Percentiles rank a stretch among this genome's conserved stretches.
Evolutionary conservation across 2,329 filamentous ascomycete species (phyloP).

Genomic region (Phyllosticta citriasiana): DNA sequence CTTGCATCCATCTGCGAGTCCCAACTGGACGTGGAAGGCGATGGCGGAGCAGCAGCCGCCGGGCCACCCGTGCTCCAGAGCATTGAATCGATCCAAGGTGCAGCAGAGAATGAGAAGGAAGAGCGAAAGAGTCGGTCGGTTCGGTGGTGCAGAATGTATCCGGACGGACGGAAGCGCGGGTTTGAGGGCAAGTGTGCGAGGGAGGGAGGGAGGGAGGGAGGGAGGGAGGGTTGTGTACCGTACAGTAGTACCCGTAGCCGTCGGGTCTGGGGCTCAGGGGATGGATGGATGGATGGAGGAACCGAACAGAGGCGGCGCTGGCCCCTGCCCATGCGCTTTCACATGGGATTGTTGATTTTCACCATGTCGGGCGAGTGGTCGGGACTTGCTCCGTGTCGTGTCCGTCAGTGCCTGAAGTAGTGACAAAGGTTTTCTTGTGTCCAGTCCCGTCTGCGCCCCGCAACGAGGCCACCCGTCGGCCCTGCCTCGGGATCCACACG

Average conservation of each 20-base stretch:
- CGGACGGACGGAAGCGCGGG: background rate
- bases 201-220: background rate
- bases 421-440: too few relatives aligned
- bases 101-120: background rate
- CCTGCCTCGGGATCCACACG: background rate
- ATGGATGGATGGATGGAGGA: background rate
- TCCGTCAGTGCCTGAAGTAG: too few relatives aligned
- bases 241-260: too few relatives aligned
- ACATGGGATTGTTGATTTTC: background rate
- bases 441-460: too few relatives aligned
- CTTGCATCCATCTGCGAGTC: background rate
- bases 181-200: background rate
- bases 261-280: too few relatives aligned
- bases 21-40: background rate
- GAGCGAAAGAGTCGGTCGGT: background rate
- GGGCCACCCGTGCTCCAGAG: background rate
- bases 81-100: background rate
- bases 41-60: background rate
- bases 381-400: background rate
- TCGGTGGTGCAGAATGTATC: background rate
- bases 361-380: background rate
- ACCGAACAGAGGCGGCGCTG: background rate
- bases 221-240: background rate
- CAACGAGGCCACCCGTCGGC: background rate
- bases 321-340: background rate